phyloP scores from a whole-genome alignment of 192 early-diverging fungal species.

The Podila epicladia region DNA sequence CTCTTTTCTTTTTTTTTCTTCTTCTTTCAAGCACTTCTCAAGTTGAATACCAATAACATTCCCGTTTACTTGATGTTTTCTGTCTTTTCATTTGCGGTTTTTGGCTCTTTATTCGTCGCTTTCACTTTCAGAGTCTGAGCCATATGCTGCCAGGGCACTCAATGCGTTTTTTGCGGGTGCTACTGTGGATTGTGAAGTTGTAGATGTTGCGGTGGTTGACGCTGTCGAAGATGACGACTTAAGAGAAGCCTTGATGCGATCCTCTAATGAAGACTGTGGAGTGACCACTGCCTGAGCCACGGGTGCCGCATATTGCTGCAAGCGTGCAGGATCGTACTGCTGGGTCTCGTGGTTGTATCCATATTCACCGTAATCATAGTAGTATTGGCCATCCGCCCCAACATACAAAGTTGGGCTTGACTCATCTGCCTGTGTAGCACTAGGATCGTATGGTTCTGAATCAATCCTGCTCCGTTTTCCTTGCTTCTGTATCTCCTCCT shows the following conservation, averaged over 20 bases:
- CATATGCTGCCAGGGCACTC: conserved; percentile 54
- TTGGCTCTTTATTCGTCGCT: conserved; percentile 22
- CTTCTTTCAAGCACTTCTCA: too few relatives aligned
- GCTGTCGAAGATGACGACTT: conserved; percentile 12
- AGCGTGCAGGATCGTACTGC: conserved; percentile 32
- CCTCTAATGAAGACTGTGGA: not conserved
- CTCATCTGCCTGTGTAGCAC: not conserved
- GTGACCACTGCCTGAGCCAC: not conserved
- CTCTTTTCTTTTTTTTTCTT: too few relatives aligned
- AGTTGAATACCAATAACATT: too few relatives aligned
- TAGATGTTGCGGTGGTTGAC: not conserved
- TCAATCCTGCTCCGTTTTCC: conserved; percentile 6
- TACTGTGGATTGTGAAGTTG: conserved; percentile 2
- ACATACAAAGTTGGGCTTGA: conserved; percentile 11
- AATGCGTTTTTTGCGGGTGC: conserved; percentile 31
- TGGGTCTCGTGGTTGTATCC: conserved; percentile 42
- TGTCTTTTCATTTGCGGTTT: not conserved
- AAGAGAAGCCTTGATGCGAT: conserved; percentile 41
- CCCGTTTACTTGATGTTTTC: not conserved
- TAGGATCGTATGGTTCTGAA: not conserved
- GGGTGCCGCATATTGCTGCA: conserved; percentile 3
- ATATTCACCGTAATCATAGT: conserved; percentile 47
- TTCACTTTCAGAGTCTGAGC: conserved; percentile 55
- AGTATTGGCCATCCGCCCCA: conserved; percentile 38
- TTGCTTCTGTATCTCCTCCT: not conserved